Evolutionary conservation across 2,329 filamentous ascomycete genomes (phyloP).

Genomic region (Coniochaeta pulveracea): DNA sequence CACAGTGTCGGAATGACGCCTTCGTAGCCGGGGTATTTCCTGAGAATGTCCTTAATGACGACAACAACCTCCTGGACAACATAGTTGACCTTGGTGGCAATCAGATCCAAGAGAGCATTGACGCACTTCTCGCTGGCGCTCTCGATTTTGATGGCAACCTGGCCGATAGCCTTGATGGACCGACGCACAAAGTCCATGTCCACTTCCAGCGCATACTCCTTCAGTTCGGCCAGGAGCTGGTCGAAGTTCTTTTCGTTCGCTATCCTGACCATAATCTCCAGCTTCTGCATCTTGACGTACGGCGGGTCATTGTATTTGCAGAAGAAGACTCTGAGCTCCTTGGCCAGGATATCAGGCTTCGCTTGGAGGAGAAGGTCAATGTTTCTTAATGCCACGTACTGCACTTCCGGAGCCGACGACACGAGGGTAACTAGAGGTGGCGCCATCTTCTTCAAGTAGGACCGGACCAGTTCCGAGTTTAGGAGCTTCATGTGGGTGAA

Average conservation of each 20-base stretch:
- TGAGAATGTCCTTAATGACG: slow-evolving; percentile 98
- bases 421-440: slow-evolving; percentile 91
- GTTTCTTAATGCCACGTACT: slow-evolving; percentile 92
- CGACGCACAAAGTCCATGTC: slow-evolving; percentile 98
- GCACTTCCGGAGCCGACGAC: slow-evolving; percentile 90
- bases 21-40: slow-evolving; percentile 96
- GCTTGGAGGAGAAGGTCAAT: slow-evolving; percentile 94
- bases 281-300: slow-evolving; percentile 93
- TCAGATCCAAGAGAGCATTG: slow-evolving; percentile 83
- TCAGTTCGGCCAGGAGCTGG: slow-evolving; percentile 84
- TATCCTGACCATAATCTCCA: slow-evolving; percentile 99
- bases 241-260: slow-evolving; percentile 95
- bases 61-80: slow-evolving; percentile 97
- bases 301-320: slow-evolving; percentile 99
- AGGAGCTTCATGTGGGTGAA: slow-evolving; percentile 91
- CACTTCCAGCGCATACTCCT: slow-evolving; percentile 95
- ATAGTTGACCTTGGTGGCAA: slow-evolving; percentile 97
- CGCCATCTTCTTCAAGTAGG: slow-evolving; percentile 97
- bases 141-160: slow-evolving; percentile 98
- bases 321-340: slow-evolving; percentile 96
- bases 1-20: slow-evolving; percentile 95
- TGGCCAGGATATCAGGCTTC: slow-evolving; percentile 91
- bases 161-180: slow-evolving; percentile 90
- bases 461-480: slow-evolving; percentile 64
- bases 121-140: slow-evolving; percentile 91